phyloP scores from a whole-genome alignment of 495 filamentous ascomycete genomes.

The Cudoniella acicularis region DNA sequence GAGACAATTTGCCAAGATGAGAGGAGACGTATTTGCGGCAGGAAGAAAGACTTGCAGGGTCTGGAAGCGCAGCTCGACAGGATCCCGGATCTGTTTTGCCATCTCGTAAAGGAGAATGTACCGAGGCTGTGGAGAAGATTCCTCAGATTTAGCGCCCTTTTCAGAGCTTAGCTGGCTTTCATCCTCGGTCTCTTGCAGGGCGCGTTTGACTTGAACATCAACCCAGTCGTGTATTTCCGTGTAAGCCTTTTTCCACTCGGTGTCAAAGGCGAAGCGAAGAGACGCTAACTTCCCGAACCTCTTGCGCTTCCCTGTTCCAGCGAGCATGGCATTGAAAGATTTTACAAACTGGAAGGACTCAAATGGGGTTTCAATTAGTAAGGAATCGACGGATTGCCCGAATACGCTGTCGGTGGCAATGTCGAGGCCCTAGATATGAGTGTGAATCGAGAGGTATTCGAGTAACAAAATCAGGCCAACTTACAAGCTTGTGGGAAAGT shows the following conservation, averaged over 20 bases:
- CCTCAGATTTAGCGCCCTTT: too few species aligned
- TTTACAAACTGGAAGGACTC: background rate
- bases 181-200: background rate
- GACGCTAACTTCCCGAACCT: background rate
- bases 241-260: background rate
- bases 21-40: background rate
- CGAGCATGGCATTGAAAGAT: background rate
- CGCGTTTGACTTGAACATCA: background rate
- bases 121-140: background rate
- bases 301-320: background rate
- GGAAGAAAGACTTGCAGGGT: background rate
- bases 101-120: background rate
- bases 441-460: too few species aligned
- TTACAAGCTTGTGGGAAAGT: too few species aligned
- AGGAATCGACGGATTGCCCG: conserved; percentile 36
- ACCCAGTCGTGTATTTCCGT: background rate
- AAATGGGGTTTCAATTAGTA: conserved; percentile 2
- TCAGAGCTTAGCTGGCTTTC: background rate
- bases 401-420: conserved; percentile 68
- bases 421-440: conserved; percentile 60
- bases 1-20: background rate
- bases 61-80: background rate
- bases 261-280: background rate
- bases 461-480: too few species aligned
- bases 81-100: background rate